A percentile compares a stretch with the other conserved stretches of the same genome.
phyloP scores from a whole-genome alignment of 352 stramenopile species.

The Halophytophthora polymorphica region DNA sequence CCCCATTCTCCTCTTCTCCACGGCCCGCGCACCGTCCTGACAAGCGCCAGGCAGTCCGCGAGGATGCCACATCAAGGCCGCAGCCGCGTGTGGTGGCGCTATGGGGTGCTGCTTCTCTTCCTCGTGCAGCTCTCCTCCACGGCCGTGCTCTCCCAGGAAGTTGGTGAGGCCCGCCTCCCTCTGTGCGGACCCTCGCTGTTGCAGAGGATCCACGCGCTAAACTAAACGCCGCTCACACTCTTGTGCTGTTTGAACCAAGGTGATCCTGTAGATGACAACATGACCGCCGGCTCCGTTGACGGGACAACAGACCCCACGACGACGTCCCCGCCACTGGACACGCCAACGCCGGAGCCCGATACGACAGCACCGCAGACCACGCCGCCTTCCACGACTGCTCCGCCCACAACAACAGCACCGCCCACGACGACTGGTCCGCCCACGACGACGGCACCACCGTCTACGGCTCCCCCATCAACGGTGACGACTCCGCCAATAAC shows the following conservation, averaged over 20 bases:
- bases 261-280: not conserved
- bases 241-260: constrained; percentile 2
- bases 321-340: not conserved
- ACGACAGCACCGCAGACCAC: constrained; percentile 4
- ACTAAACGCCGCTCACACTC: constrained; percentile 8
- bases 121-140: not conserved
- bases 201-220: not conserved
- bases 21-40: not conserved
- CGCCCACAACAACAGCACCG: constrained; percentile 1
- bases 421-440: constrained; percentile 1
- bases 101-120: constrained; percentile 4
- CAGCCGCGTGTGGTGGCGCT: constrained; percentile 1
- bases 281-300: not conserved
- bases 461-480: constrained; percentile 5
- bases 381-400: not conserved
- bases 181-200: not conserved
- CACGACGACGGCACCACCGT: constrained; percentile 1
- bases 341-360: not conserved
- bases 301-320: not conserved
- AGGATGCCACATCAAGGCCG: constrained; percentile 4
- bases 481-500: constrained; percentile 4
- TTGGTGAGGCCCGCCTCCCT: constrained; percentile 2
- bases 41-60: not conserved
- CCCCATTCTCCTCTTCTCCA: not conserved
- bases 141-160: constrained; percentile 3